A percentile compares a stretch with the other conserved stretches of the same genome.
Evolutionary conservation across 2,329 filamentous ascomycete species (phyloP).

Genomic region (Colletotrichum tropicicola): DNA sequence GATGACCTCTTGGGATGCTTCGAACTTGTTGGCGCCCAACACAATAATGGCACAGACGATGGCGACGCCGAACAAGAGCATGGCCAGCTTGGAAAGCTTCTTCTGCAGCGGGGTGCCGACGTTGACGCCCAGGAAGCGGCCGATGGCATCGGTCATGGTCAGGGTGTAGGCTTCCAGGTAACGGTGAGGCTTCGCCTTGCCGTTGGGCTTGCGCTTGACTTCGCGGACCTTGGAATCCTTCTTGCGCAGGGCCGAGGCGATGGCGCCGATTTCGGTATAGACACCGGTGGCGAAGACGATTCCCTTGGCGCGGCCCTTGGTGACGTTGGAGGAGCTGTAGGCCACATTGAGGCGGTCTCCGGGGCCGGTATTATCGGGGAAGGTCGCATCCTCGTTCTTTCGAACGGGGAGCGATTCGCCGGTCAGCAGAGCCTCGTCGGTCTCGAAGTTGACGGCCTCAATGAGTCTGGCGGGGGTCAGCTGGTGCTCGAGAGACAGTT

Average conservation of each 20-base stretch:
- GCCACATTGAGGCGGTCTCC: conserved; percentile 70
- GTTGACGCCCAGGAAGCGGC: conserved; percentile 70
- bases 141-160: conserved; percentile 63
- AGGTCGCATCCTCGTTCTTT: conserved; percentile 59
- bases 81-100: conserved; percentile 71
- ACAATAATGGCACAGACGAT: conserved; percentile 73
- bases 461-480: conserved; percentile 43
- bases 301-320: conserved; percentile 67
- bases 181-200: conserved; percentile 56
- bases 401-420: conserved; percentile 69
- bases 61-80: conserved; percentile 69
- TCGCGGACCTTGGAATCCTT: conserved; percentile 55
- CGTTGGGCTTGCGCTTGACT: conserved; percentile 54
- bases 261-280: conserved; percentile 70
- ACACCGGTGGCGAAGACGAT: conserved; percentile 68
- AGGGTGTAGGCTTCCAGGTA: conserved; percentile 47
- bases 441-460: conserved; percentile 64
- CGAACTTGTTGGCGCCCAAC: conserved; percentile 65
- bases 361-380: conserved; percentile 60
- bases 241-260: conserved; percentile 67
- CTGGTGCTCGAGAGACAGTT: conserved; percentile 45
- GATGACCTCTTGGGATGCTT: conserved; percentile 62
- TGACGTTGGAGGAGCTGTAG: conserved; percentile 69
- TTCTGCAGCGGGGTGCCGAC: conserved; percentile 74
- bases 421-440: conserved; percentile 69